Evolutionary conservation across 495 filamentous ascomycete genomes (phyloP).

Genomic region (Durotheca rogersii): DNA sequence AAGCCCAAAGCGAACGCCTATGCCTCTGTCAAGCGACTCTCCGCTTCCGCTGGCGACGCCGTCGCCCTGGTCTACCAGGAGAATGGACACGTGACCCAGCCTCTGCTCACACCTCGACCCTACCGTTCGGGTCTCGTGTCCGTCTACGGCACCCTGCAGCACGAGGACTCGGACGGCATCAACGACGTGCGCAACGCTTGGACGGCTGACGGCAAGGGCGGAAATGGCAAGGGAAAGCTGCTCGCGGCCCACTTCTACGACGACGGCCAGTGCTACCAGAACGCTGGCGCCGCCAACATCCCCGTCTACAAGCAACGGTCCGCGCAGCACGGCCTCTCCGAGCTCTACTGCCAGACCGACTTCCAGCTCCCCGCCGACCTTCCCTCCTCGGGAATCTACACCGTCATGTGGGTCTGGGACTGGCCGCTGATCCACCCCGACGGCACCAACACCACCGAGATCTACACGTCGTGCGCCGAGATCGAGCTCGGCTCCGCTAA

Average conservation of each 20-base stretch:
- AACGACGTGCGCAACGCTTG: conserved; percentile 69
- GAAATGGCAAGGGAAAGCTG: conserved; percentile 70
- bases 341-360: conserved; percentile 77
- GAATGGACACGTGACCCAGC: conserved; percentile 82
- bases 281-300: conserved; percentile 44
- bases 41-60: conserved; percentile 64
- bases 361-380: conserved; percentile 63
- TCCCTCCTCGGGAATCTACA: conserved; percentile 55
- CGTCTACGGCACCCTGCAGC: conserved; percentile 71
- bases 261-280: conserved; percentile 81
- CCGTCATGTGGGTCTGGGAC: conserved; percentile 92
- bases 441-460: conserved; percentile 52
- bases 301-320: conserved; percentile 57
- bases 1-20: conserved; percentile 57
- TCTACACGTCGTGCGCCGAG: conserved; percentile 84
- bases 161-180: conserved; percentile 59
- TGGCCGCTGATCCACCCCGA: conserved; percentile 63
- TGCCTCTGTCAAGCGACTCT: conserved; percentile 58
- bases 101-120: conserved; percentile 62
- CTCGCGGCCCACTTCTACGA: conserved; percentile 75
- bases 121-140: conserved; percentile 71
- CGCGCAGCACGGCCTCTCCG: conserved; percentile 44
- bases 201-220: conserved; percentile 74
- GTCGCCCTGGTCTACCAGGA: conserved; percentile 77
- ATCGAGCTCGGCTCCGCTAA: conserved; percentile 54